phyloP scores from a whole-genome alignment of 1,284 basidiomycete species.

The Rhizoctonia solani region DNA sequence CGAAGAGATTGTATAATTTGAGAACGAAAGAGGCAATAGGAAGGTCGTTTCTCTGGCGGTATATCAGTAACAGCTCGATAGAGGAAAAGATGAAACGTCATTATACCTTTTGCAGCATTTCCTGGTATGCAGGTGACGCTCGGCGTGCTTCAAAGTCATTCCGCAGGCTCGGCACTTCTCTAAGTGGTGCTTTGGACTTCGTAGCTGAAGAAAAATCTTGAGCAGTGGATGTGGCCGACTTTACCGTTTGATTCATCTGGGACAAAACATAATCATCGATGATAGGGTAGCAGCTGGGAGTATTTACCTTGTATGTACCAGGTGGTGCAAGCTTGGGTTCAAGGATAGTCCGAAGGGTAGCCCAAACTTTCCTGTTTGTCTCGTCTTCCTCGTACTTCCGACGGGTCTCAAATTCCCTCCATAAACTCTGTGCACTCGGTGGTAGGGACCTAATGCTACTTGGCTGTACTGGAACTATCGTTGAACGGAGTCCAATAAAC shows the following conservation, averaged over 20 bases:
- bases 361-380: conserved; percentile 73
- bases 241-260: too few relatives aligned
- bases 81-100: conserved; percentile 1
- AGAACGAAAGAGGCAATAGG: conserved; percentile 88
- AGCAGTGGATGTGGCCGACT: conserved; percentile 44
- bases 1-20: conserved; percentile 76
- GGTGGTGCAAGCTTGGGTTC: conserved; percentile 45
- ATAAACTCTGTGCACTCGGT: conserved; percentile 83
- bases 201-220: neutral
- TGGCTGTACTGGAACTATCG: conserved; percentile 45
- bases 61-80: conserved; percentile 49
- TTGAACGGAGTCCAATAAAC: conserved; percentile 49
- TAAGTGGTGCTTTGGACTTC: neutral
- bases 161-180: conserved; percentile 50
- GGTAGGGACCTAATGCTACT: conserved; percentile 78
- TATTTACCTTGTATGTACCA: conserved; percentile 27
- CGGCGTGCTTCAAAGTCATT: conserved; percentile 64
- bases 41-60: conserved; percentile 68
- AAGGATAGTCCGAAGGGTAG: conserved; percentile 64
- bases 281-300: too few relatives aligned
- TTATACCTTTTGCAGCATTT: conserved; percentile 62
- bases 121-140: conserved; percentile 70
- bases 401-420: conserved; percentile 83
- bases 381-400: conserved; percentile 67
- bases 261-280: too few relatives aligned